phyloP scores from a whole-genome alignment of 768 basidiomycete species.

The Psilocybe cyanescens region DNA sequence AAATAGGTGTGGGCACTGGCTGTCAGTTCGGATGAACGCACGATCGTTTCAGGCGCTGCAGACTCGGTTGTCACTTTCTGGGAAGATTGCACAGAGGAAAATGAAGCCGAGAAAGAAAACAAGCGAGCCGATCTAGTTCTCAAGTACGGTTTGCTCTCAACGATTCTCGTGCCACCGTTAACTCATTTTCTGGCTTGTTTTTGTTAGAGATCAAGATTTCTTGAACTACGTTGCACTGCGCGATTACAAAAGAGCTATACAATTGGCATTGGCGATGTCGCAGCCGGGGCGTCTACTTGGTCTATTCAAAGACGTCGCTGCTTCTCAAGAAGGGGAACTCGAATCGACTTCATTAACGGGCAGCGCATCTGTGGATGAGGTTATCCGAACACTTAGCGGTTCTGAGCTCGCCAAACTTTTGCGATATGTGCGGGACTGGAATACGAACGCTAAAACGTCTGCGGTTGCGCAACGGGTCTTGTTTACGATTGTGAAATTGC shows the following conservation, averaged over 20 bases:
- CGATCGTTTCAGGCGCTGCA: conserved; percentile 91
- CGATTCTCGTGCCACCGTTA: not conserved
- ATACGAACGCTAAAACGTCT: conserved; percentile 89
- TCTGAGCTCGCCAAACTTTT: conserved; percentile 83
- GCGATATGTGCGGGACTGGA: conserved; percentile 89
- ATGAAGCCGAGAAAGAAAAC: conserved; percentile 73
- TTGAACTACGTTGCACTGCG: conserved; percentile 85
- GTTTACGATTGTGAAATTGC: conserved; percentile 79
- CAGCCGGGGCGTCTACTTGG: conserved; percentile 87
- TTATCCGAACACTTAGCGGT: conserved; percentile 71
- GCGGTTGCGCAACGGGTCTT: conserved; percentile 84
- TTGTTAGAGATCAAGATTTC: conserved; percentile 90
- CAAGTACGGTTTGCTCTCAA: conserved; percentile 57
- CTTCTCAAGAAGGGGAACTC: conserved; percentile 29
- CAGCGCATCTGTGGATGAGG: conserved; percentile 74
- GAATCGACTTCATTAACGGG: conserved; percentile 59
- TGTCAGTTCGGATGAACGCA: conserved; percentile 78
- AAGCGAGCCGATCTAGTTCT: conserved; percentile 76
- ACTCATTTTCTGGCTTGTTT: not conserved
- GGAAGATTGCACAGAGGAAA: conserved; percentile 91
- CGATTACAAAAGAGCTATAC: conserved; percentile 90
- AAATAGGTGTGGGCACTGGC: conserved; percentile 94
- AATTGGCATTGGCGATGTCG: conserved; percentile 89
- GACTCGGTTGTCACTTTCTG: conserved; percentile 97
- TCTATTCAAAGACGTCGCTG: conserved; percentile 72